Evolutionary conservation across 2,329 filamentous ascomycete genomes (phyloP).

Genomic region (Aurifilum marmelostoma): DNA sequence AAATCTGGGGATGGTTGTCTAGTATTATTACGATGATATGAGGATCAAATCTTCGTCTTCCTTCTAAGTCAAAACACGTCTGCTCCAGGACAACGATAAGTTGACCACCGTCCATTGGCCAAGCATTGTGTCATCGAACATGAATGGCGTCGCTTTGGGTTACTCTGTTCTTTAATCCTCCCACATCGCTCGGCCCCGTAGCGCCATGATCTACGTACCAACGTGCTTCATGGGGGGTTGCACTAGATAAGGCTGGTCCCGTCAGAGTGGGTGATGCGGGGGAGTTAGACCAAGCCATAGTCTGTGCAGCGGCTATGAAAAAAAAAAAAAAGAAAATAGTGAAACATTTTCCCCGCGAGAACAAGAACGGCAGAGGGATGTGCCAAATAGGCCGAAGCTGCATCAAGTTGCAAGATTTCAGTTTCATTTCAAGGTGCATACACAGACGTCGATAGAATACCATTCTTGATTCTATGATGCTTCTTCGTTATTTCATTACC

Average conservation of each 20-base stretch:
- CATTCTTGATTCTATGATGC: too few species aligned
- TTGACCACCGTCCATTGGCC: constrained; percentile 16
- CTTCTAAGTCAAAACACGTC: neutral
- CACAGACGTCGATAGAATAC: neutral
- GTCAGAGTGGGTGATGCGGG: constrained; percentile 11
- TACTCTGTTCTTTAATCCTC: neutral
- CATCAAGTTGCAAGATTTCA: neutral
- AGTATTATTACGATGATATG: neutral
- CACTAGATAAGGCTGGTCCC: constrained; percentile 16
- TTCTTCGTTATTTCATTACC: too few species aligned
- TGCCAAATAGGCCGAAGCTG: neutral
- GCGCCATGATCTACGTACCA: constrained; percentile 20
- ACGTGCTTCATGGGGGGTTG: neutral
- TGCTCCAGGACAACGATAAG: constrained; percentile 13
- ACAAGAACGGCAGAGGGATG: neutral
- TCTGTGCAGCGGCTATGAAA: too few species aligned
- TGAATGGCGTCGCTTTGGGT: constrained; percentile 4
- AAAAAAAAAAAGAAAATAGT: neutral
- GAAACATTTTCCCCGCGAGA: neutral
- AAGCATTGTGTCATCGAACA: constrained; percentile 13
- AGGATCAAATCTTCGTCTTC: too few species aligned
- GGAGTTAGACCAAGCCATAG: too few species aligned
- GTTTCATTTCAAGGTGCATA: neutral
- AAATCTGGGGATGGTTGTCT: neutral
- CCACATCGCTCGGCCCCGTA: constrained; percentile 17